Evolutionary conservation across 352 stramenopile genomes (phyloP).

Genomic region (Discostella stelligera): DNA sequence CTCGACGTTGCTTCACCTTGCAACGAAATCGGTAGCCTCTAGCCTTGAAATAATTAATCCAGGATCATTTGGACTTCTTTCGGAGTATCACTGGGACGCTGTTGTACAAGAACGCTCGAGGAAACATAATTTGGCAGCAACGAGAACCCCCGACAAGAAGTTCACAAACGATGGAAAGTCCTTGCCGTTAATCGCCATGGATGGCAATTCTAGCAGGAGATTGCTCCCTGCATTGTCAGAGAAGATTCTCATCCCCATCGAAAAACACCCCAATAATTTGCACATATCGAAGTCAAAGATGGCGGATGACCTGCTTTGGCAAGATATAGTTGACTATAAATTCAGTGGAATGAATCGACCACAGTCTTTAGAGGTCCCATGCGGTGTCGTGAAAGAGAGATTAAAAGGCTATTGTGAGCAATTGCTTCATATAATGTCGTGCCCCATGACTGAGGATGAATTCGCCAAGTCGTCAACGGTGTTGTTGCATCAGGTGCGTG

Average conservation of each 20-base stretch:
- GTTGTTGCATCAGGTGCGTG: no score
- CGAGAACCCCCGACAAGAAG: not conserved
- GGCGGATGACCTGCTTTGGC: conserved; percentile 35
- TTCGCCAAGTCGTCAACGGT: not conserved
- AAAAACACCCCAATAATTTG: conserved; percentile 22
- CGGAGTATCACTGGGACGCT: conserved; percentile 43
- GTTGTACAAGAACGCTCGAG: conserved; percentile 14
- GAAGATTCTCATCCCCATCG: conserved; percentile 36
- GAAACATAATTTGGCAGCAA: not conserved
- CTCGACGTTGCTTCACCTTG: conserved; percentile 21
- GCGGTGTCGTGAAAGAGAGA: conserved; percentile 3
- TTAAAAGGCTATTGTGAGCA: conserved; percentile 23
- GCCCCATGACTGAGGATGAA: conserved; percentile 12
- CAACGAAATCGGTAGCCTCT: conserved; percentile 10
- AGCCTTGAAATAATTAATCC: conserved; percentile 36
- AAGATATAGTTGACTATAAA: conserved; percentile 37
- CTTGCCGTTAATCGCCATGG: not conserved
- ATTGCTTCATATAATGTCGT: conserved; percentile 8
- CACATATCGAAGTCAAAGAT: conserved; percentile 24
- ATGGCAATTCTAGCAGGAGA: not conserved
- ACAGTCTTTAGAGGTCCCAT: conserved; percentile 17
- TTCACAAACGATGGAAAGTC: not conserved
- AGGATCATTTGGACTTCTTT: conserved; percentile 17
- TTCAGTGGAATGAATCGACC: conserved; percentile 29
- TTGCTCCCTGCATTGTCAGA: conserved; percentile 21